These are phyloP conservation scores for Calycina herbarum DNA, from an alignment of 2,329 filamentous ascomycete species.

Conservation along the genomic window DNA sequence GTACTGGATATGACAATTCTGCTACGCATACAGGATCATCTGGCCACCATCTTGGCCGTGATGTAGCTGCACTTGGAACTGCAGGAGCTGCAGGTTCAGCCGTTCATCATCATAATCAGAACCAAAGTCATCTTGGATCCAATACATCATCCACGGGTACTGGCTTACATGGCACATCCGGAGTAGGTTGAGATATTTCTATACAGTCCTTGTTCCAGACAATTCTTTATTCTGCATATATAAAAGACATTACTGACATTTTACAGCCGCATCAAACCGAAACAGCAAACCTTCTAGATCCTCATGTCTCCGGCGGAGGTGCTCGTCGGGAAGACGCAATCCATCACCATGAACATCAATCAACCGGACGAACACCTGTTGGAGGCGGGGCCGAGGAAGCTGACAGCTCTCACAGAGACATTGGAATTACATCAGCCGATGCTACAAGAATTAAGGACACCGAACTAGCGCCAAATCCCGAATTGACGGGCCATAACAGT, in stretches of 20 bases:
- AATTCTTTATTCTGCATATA: no score
- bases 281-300: constrained; percentile 35
- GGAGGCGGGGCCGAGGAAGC: constrained; percentile 34
- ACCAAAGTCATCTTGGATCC: not conserved
- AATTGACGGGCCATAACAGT: not conserved
- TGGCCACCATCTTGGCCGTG: constrained; percentile 18
- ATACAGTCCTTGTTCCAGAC: not conserved
- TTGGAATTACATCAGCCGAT: constrained; percentile 11
- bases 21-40: not conserved
- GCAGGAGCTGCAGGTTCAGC: constrained; percentile 18
- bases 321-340: constrained; percentile 23
- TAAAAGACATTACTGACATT: not conserved
- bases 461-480: not conserved
- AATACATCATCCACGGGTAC: constrained; percentile 38
- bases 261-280: constrained; percentile 33
- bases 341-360: constrained; percentile 20
- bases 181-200: constrained; percentile 3
- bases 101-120: not conserved
- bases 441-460: constrained; percentile 9
- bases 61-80: constrained; percentile 18
- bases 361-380: not conserved
- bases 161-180: constrained; percentile 23
- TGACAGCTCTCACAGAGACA: constrained; percentile 22
- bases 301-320: constrained; percentile 21
- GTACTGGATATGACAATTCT: not conserved